These are phyloP conservation scores for Wickerhamiella brachini DNA, from an alignment of 805 yeast species.

Conservation along the genomic window DNA sequence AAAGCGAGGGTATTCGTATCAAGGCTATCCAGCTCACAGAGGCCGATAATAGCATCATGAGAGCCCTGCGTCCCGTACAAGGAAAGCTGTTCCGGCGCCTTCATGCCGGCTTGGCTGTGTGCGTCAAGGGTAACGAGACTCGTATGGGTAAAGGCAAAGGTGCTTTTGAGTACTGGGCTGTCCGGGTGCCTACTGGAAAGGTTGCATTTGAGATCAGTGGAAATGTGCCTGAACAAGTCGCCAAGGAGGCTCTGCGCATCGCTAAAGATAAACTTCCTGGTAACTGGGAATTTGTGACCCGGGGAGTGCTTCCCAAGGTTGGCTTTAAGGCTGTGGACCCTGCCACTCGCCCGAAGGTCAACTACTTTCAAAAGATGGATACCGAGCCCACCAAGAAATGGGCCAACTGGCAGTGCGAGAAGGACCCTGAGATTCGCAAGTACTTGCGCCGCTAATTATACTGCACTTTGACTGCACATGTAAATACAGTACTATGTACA, in stretches of 20 bases:
- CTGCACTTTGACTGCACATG: too few species aligned
- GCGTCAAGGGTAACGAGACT: conserved; percentile 93
- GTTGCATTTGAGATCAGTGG: conserved; percentile 72
- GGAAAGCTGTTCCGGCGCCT: conserved; percentile 71
- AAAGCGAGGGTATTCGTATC: conserved; percentile 75
- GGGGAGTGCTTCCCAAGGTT: conserved; percentile 50
- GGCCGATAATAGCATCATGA: conserved; percentile 75
- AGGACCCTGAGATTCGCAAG: conserved; percentile 37
- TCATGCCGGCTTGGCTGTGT: conserved; percentile 75
- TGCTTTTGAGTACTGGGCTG: conserved; percentile 93
- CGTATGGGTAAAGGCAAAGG: conserved; percentile 99
- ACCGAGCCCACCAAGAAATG: conserved; percentile 49
- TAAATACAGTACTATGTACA: too few species aligned
- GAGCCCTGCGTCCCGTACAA: conserved; percentile 61
- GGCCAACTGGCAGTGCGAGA: conserved; percentile 23
- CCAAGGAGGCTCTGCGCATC: conserved; percentile 75
- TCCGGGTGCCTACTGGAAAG: conserved; percentile 90
- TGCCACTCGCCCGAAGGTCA: conserved; percentile 33
- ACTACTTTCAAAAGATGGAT: conserved; percentile 42
- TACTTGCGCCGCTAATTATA: conserved; percentile 44
- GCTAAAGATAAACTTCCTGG: conserved; percentile 92
- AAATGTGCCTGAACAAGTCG: conserved; percentile 73
- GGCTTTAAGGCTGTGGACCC: conserved; percentile 45
- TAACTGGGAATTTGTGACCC: conserved; percentile 64
- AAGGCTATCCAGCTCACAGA: conserved; percentile 80